Conservation (phyloP, 1,139 yeast genomes). For the Blastobotrys persicus region DNA sequence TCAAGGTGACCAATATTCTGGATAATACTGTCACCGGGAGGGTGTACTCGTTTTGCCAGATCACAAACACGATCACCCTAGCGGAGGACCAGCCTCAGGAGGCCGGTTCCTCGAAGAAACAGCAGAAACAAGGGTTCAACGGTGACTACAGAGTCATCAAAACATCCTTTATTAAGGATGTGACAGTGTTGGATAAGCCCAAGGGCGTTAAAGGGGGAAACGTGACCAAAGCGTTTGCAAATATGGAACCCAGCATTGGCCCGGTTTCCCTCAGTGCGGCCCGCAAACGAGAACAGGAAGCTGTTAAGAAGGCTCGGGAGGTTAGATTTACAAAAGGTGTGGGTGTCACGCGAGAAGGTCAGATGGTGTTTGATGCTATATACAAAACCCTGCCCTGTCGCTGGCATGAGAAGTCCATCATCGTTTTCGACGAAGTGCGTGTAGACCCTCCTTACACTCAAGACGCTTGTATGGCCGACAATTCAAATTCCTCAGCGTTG, state of each 20-base stretch:
- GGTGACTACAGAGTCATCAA: constrained; percentile 53
- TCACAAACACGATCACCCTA: constrained; percentile 43
- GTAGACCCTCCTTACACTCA: constrained; percentile 51
- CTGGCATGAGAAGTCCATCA: constrained; percentile 48
- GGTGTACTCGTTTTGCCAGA: constrained; percentile 57
- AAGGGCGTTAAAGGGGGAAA: constrained; percentile 16
- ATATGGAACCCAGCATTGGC: constrained; percentile 31
- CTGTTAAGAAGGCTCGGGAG: constrained; percentile 27
- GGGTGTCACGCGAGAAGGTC: constrained; percentile 48
- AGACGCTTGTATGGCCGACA: constrained; percentile 38
- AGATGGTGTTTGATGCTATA: constrained; percentile 49
- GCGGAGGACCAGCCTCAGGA: constrained; percentile 23
- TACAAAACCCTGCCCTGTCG: constrained; percentile 48
- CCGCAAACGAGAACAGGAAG: constrained; percentile 27
- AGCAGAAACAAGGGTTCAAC: constrained; percentile 2
- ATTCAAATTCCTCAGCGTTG: constrained; percentile 42
- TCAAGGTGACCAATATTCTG: constrained; percentile 57
- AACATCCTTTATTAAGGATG: constrained; percentile 55
- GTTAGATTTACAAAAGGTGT: constrained; percentile 36
- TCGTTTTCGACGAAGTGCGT: constrained; percentile 52
- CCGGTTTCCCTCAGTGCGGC: constrained; percentile 31
- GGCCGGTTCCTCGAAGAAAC: constrained; percentile 1
- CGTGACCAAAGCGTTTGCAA: constrained; percentile 22
- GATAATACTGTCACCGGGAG: constrained; percentile 59
- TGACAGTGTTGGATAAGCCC: constrained; percentile 46